These are phyloP conservation scores for Macrolepiota dolichaula DNA, from an alignment of 768 basidiomycete genomes.

Conservation along the genomic window DNA sequence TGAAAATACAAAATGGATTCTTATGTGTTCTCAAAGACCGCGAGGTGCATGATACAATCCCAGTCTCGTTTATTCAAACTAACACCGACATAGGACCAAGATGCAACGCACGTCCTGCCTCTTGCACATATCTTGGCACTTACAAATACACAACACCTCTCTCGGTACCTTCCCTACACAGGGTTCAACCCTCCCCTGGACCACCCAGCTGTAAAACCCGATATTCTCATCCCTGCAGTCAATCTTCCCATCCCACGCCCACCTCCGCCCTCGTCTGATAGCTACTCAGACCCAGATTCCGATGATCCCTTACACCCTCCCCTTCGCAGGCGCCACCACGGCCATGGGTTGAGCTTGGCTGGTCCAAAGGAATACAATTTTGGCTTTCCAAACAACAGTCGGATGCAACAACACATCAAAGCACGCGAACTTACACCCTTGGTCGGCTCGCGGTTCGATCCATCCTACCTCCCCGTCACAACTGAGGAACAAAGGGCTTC, in stretches of 20 bases:
- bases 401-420: conserved; percentile 1
- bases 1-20: conserved; percentile 54
- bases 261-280: not conserved
- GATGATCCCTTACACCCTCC: not conserved
- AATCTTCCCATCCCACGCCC: conserved; percentile 4
- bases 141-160: conserved; percentile 12
- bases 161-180: conserved; percentile 9
- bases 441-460: conserved; percentile 9
- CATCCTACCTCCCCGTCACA: conserved; percentile 9
- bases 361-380: not conserved
- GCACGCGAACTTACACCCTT: conserved; percentile 7
- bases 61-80: not conserved
- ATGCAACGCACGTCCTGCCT: conserved; percentile 12
- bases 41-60: conserved; percentile 34
- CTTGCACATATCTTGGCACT: conserved; percentile 12
- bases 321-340: not conserved
- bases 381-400: not conserved
- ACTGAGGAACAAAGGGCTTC: conserved; percentile 9
- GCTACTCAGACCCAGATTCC: not conserved
- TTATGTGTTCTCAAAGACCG: conserved; percentile 53
- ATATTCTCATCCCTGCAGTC: not conserved
- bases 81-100: conserved; percentile 7
- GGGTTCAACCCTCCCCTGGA: conserved; percentile 6
- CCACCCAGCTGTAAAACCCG: not conserved
- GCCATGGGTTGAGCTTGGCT: not conserved